phyloP scores from a whole-genome alignment of 108 stramenopile species.

The Skeletonema menzelii region DNA sequence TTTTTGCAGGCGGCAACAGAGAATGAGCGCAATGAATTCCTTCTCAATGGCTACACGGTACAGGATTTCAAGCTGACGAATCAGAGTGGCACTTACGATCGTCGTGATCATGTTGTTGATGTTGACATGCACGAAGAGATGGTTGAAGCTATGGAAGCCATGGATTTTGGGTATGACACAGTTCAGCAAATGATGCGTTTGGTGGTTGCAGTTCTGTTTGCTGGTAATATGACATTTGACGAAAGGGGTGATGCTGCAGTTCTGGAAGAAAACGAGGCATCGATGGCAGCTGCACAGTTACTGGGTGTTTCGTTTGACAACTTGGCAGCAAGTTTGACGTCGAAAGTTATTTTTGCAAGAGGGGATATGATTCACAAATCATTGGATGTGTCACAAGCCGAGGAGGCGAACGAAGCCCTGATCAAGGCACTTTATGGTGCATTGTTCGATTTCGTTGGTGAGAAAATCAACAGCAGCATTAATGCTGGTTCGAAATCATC shows the following conservation, averaged over 20 bases:
- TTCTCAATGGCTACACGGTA: conserved; percentile 9
- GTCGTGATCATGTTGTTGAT: conserved; percentile 56
- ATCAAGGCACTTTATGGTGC: conserved; percentile 90
- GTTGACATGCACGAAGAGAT: conserved; percentile 65
- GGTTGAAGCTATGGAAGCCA: conserved; percentile 52
- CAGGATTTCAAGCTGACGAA: conserved; percentile 48
- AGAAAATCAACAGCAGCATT: conserved; percentile 57
- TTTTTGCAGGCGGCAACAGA: conserved; percentile 54
- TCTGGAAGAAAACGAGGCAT: conserved; percentile 48
- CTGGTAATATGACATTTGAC: conserved; percentile 71
- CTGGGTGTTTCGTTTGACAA: conserved; percentile 65
- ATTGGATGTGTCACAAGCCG: conserved; percentile 56
- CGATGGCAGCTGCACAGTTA: conserved; percentile 58
- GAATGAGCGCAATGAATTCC: conserved; percentile 35
- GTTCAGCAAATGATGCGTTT: conserved; percentile 50
- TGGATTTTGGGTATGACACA: conserved; percentile 56
- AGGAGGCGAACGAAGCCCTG: conserved; percentile 85
- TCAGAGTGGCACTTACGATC: conserved; percentile 50
- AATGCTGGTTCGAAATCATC: conserved; percentile 21
- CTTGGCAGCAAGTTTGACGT: conserved; percentile 59
- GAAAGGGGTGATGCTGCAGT: conserved; percentile 41
- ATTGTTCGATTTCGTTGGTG: conserved; percentile 73
- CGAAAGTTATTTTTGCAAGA: conserved; percentile 57
- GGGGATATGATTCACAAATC: conserved; percentile 60
- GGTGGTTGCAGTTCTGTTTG: conserved; percentile 57